Evolutionary conservation across 768 basidiomycete genomes (phyloP), one percentile per base, ranked within the genome.

Genomic region (Mycena filopes): DNA sequence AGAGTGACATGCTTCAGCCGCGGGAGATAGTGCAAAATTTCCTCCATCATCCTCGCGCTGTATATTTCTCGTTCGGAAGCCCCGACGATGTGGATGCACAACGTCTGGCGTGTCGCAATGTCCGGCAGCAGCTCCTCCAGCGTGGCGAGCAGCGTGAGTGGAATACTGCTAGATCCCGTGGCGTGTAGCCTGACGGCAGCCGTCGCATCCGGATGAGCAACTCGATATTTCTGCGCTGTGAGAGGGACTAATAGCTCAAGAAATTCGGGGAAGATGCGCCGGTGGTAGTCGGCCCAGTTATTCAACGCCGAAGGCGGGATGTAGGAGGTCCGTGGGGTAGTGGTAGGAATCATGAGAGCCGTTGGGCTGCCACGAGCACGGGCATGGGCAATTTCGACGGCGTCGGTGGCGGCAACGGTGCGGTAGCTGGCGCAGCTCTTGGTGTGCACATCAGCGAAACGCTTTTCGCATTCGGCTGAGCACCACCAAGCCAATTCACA

Each of bases 1-100:
- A 58, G 25, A 9, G n/a, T 36, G 28, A 60, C 28, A 20, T 25
- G 20, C 13, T 48, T 33, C 12, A 66, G 38, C 1, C 21, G n/a
- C 23, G 58, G 51, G 4, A 66, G 36, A 29, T 66, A 45, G 38
- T 66, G 64, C 13, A 66, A 21, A n/a, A 68, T 33, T 33, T 68
- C 62, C 45, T 68, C 62, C 41, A 50, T 54, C 45, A 68, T 63
- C 15, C 4, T 46, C 9, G 18, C 31, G 2, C 50, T 54, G 1
- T 4, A 2, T 8, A 54, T 16, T 26, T 68, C 66, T 20, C 50
- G 56, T 5, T 1, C 1, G 5, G 31, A 29, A 3, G 62, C 61
- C 15, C 36, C 61, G 3, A 68, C 46, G 21, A 68, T 28, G 26
- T 68, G 66, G 16, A 68, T 55, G 31, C 57, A 59, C 3, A 65